phyloP scores from a whole-genome alignment of 2,329 filamentous ascomycete species.

The Graphilbum fragrans region DNA sequence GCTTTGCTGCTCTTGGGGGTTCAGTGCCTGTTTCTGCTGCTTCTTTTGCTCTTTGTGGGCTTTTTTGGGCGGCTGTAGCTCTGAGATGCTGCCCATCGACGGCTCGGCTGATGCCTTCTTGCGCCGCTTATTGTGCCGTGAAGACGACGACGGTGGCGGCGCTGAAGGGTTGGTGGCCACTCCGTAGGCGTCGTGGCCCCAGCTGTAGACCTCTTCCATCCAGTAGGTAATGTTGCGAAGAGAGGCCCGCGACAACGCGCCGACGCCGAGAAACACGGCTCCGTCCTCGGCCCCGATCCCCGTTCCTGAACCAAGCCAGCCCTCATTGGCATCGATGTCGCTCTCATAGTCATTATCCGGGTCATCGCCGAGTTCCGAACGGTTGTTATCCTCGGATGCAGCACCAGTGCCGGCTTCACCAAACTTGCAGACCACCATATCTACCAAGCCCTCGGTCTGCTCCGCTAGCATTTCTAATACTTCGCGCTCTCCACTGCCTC shows the following conservation, averaged over 20 bases:
- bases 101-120: conserved; percentile 13
- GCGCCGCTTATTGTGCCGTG: not conserved
- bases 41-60: not conserved
- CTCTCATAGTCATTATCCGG: not conserved
- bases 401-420: conserved; percentile 28
- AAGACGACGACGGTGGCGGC: conserved; percentile 35
- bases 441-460: conserved; percentile 72
- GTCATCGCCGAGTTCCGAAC: not conserved
- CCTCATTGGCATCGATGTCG: conserved; percentile 9
- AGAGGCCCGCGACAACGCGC: conserved; percentile 58
- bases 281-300: conserved; percentile 65
- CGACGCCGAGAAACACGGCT: conserved; percentile 73
- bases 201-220: conserved; percentile 79
- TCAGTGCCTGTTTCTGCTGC: not conserved
- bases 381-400: conserved; percentile 7
- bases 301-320: conserved; percentile 64
- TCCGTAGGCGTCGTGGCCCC: conserved; percentile 77
- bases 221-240: conserved; percentile 65
- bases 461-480: conserved; percentile 81
- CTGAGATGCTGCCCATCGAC: conserved; percentile 5
- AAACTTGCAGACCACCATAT: conserved; percentile 79
- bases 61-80: conserved; percentile 1
- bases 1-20: not conserved
- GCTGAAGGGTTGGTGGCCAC: conserved; percentile 67
- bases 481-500: conserved; percentile 85